Conservation (phyloP, 257 asterid species). For the Ophiorrhiza pumila region DNA sequence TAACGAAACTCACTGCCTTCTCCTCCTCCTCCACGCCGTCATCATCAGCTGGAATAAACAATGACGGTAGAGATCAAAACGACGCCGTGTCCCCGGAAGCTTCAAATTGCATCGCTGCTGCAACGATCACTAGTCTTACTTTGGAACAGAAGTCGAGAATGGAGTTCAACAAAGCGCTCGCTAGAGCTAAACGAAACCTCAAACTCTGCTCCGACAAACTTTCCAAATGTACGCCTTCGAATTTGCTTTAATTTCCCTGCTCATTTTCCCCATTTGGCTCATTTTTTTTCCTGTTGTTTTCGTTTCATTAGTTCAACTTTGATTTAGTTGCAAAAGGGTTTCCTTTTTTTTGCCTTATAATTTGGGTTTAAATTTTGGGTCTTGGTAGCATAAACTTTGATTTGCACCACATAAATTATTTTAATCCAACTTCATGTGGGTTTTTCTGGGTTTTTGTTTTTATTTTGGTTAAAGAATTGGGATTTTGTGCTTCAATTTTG, state of each 20-base stretch:
- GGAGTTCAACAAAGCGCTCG: constrained; percentile 70
- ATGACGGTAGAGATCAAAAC: constrained; percentile 8
- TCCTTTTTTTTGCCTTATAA: not conserved
- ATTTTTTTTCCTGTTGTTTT: not conserved
- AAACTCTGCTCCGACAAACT: constrained; percentile 57
- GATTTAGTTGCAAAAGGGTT: constrained; percentile 19
- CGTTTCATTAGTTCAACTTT: not conserved
- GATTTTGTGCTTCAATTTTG: too few relatives aligned
- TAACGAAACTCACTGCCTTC: not conserved
- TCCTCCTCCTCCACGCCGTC: constrained; percentile 16
- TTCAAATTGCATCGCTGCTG: not conserved
- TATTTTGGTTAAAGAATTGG: too few relatives aligned
- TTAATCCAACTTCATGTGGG: not conserved
- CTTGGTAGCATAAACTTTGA: not conserved
- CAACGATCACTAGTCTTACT: constrained; percentile 21
- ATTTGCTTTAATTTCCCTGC: constrained; percentile 20
- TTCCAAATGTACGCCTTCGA: constrained; percentile 44
- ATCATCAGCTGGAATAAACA: not conserved
- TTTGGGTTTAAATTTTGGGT: not conserved
- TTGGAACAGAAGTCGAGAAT: constrained; percentile 62
- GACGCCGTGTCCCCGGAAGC: constrained; percentile 21
- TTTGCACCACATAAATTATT: too few relatives aligned
- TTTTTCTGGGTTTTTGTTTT: not conserved
- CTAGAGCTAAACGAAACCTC: constrained; percentile 66
- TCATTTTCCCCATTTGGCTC: not conserved